These are phyloP conservation scores for Nitzschia sp. DNA, from an alignment of 108 stramenopile species.

Conservation along the genomic window DNA sequence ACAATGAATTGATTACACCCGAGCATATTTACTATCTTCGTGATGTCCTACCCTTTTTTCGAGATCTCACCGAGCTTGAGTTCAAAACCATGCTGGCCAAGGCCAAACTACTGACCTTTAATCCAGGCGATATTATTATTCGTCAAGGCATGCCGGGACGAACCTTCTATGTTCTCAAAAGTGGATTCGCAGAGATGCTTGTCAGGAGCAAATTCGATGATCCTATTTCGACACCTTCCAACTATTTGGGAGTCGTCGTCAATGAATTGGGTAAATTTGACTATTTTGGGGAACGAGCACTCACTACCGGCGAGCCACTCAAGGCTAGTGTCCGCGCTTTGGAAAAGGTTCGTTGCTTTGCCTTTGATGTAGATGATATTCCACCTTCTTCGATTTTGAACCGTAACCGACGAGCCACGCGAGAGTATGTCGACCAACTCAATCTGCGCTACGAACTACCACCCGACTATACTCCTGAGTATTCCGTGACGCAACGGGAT, in stretches of 20 bases:
- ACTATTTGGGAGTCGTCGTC: slow-evolving; percentile 65
- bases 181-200: slow-evolving; percentile 68
- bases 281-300: slow-evolving; percentile 81
- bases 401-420: slow-evolving; percentile 46
- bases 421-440: slow-evolving; percentile 42
- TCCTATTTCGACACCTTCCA: slow-evolving; percentile 64
- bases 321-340: slow-evolving; percentile 70
- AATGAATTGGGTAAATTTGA: slow-evolving; percentile 57
- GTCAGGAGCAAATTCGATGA: slow-evolving; percentile 66
- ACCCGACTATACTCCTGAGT: slow-evolving; percentile 5
- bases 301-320: slow-evolving; percentile 80
- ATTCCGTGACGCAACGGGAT: slow-evolving; percentile 21
- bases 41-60: slow-evolving; percentile 58
- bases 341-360: slow-evolving; percentile 68
- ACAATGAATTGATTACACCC: slow-evolving; percentile 44
- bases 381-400: slow-evolving; percentile 59
- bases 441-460: slow-evolving; percentile 57
- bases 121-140: slow-evolving; percentile 63
- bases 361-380: slow-evolving; percentile 67
- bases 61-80: slow-evolving; percentile 63
- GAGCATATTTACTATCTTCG: slow-evolving; percentile 58
- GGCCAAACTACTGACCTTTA: slow-evolving; percentile 61
- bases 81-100: slow-evolving; percentile 60
- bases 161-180: slow-evolving; percentile 77
- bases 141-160: slow-evolving; percentile 63